phyloP scores from a whole-genome alignment of 169 alveolate genomes.

The Plasmodium chabaudi region DNA sequence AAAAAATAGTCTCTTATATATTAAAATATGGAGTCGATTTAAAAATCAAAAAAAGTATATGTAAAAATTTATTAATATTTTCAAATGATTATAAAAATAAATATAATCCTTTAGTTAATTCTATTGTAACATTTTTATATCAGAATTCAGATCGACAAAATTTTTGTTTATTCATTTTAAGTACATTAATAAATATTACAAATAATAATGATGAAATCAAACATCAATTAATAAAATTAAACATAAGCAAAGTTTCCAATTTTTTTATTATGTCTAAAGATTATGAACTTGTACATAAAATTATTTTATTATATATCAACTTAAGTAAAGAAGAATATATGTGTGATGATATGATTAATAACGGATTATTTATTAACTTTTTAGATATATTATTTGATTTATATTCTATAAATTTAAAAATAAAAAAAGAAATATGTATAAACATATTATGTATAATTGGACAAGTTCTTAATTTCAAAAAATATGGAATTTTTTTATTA shows the following conservation, averaged over 20 bases:
- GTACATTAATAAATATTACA: slow-evolving; percentile 57
- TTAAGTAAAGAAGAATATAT: slow-evolving; percentile 41
- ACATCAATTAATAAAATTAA: slow-evolving; percentile 8
- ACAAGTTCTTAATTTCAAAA: slow-evolving; percentile 44
- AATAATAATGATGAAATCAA: slow-evolving; percentile 37
- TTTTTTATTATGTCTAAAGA: slow-evolving; percentile 41
- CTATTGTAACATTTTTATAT: slow-evolving; percentile 23
- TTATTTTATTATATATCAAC: slow-evolving; percentile 34
- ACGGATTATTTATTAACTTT: slow-evolving; percentile 32
- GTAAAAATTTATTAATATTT: slow-evolving; percentile 36
- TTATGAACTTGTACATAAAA: slow-evolving; percentile 15
- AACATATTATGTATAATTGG: slow-evolving; percentile 59
- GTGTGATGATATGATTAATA: slow-evolving; percentile 48
- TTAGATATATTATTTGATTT: slow-evolving; percentile 26
- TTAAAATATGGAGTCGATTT: slow-evolving; percentile 35
- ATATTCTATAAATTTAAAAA: slow-evolving; percentile 14
- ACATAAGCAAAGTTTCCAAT: slow-evolving; percentile 15
- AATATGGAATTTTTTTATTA: slow-evolving; percentile 22
- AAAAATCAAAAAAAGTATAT: slow-evolving; percentile 50
- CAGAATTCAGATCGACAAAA: slow-evolving; percentile 12
- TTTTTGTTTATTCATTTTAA: slow-evolving; percentile 23
- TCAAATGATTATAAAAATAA: slow-evolving; percentile 57
- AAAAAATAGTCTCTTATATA: slow-evolving; percentile 39
- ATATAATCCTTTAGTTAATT: slow-evolving; percentile 30
- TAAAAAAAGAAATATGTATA: slow-evolving; percentile 56